These are phyloP conservation scores for Penicillium angulare DNA, from an alignment of 495 filamentous ascomycete genomes.

Conservation along the genomic window DNA sequence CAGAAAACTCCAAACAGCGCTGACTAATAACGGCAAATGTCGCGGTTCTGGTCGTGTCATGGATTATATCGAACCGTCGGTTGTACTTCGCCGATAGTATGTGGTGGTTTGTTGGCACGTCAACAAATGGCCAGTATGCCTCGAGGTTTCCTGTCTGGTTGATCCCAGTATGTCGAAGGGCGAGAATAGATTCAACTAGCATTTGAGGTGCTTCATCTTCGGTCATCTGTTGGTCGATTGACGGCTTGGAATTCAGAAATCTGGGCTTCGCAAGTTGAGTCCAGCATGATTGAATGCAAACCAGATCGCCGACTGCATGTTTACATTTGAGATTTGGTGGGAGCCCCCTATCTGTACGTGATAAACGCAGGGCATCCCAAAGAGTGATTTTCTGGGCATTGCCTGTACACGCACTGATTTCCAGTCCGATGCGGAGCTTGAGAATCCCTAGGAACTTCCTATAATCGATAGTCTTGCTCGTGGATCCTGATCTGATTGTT, in stretches of 20 bases:
- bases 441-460: background rate
- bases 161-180: constrained; percentile 4
- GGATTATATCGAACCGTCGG: background rate
- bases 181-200: background rate
- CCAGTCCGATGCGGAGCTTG: background rate
- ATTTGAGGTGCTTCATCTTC: background rate
- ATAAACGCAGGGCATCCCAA: background rate
- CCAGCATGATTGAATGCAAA: background rate
- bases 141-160: constrained; percentile 4
- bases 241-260: too few species aligned
- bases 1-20: background rate
- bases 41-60: background rate
- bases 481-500: background rate
- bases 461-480: background rate
- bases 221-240: too few species aligned
- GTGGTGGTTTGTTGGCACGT: constrained; percentile 1
- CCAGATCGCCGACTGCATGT: background rate
- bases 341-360: background rate
- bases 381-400: background rate
- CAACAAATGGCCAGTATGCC: constrained; percentile 7
- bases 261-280: background rate
- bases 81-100: constrained; percentile 3
- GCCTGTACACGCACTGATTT: background rate
- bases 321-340: background rate
- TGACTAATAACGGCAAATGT: background rate